Evolutionary conservation across 192 early-diverging fungal species (phyloP), one percentile per base, ranked within the genome.

Genomic region (Coemansia sp.): DNA sequence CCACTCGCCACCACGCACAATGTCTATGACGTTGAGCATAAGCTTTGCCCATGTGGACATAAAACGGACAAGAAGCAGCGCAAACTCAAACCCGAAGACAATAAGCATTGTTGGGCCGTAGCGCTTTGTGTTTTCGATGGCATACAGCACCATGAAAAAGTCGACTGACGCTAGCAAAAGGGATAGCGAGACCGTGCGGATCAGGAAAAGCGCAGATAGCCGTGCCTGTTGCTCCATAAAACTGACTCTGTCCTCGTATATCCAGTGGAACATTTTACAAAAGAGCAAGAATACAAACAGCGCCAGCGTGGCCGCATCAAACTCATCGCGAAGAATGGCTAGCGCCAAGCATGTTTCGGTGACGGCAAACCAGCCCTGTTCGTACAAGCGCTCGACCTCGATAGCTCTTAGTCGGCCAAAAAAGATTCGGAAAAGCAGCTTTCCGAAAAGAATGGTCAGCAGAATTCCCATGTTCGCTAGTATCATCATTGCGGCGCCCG

Each of bases 331-430:
- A 77, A 99, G 94, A 42, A 97, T 89, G 9, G 97, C 96, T 87
- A 97, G 91, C 20, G 95, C 95, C 42, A 99, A 79, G 71, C 92
- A 93, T 5, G 93, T 97, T 73, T 99, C 97, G 38, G 95, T 97
- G 42, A 99, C 89, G 9, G 95, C 93, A 75, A 95, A 93, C 97
- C 97, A 99, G 11, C 94, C 91, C 23, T 91, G 86, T 71, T 99
- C 97, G 68, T 99, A 98, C n/a, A 98, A 81, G 67, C 97, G 95
- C 90, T 99, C 97, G 20, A 97, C 92, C 79, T 99, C 97, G 52
- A 95, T 84, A 7, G 93, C 88, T 35, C 97, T 83, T 66, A 99
- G 86, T 33, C 83, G 84, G 20, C 97, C 97, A 87, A 99, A 97
- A 72, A 96, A 95, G 4, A 93, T 69, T 20, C 88, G 79, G 53